Conservation (phyloP, 2,329 filamentous ascomycete species). For the Trichoderma simmonsii region DNA sequence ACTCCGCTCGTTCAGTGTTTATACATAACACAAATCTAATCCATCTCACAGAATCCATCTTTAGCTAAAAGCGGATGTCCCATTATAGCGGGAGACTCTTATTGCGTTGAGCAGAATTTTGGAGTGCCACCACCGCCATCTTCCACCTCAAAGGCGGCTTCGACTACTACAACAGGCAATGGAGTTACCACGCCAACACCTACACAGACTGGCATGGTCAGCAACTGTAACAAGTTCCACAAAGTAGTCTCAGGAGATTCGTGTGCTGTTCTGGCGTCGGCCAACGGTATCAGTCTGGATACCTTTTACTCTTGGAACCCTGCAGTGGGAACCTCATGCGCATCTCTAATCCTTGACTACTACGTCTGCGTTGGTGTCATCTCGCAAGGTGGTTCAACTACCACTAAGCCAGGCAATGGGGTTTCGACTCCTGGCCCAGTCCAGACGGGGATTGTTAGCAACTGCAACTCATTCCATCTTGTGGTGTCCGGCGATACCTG, state of each 20-base stretch:
- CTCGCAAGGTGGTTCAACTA: neutral
- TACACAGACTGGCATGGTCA: slow-evolving; percentile 17
- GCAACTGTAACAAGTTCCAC: slow-evolving; percentile 17
- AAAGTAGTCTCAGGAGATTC: slow-evolving; percentile 20
- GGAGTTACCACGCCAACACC: slow-evolving; percentile 16
- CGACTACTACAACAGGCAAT: neutral
- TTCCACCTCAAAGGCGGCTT: neutral
- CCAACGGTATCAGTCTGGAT: neutral
- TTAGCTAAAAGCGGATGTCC: neutral
- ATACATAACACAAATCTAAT: neutral
- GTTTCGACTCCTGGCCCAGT: neutral
- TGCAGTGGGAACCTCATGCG: neutral
- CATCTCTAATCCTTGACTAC: neutral
- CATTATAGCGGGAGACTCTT: neutral
- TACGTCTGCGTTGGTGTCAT: neutral
- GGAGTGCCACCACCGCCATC: neutral
- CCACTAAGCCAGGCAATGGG: neutral
- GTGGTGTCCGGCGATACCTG: neutral
- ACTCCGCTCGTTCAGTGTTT: neutral
- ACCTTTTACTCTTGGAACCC: neutral
- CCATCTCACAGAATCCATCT: neutral
- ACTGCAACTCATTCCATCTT: neutral
- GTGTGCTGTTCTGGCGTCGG: slow-evolving; percentile 19
- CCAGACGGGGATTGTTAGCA: neutral
- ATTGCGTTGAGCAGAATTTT: neutral